Conservation (phyloP, 169 alveolate genomes). For the Eimeria maxima region DNA sequence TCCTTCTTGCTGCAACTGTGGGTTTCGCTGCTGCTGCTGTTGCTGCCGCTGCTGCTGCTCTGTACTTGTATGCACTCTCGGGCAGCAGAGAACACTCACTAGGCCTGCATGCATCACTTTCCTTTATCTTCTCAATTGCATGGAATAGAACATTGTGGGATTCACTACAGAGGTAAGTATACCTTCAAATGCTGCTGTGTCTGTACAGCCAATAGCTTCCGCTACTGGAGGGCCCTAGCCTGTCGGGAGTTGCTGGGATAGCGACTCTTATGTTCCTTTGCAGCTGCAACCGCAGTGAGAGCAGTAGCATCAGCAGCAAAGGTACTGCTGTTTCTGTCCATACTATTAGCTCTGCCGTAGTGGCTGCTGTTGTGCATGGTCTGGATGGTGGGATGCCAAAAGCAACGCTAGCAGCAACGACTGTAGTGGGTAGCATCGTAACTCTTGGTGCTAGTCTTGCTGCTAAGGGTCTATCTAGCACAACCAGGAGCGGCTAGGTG, state of each 20-base stretch:
- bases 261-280: not conserved
- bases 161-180: not conserved
- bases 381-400: no score
- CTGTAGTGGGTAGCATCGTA: not conserved
- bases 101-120: not conserved
- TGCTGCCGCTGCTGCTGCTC: conserved; percentile 18
- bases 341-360: no score
- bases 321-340: no score
- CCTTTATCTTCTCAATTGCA: not conserved
- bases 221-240: not conserved
- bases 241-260: not conserved
- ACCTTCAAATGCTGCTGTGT: not conserved
- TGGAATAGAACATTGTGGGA: not conserved
- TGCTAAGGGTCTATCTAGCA: not conserved
- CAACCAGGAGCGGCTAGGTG: not conserved
- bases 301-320: not conserved
- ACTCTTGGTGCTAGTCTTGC: no score
- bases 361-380: no score
- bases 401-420: not conserved
- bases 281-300: not conserved
- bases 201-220: not conserved
- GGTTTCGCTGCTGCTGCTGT: not conserved
- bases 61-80: not conserved
- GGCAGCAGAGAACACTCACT: not conserved
- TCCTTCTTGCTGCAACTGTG: not conserved